A percentile compares a stretch with the other conserved stretches of the same genome.
Conservation (phyloP, 2,329 filamentous ascomycete species). For the Leptographium procerum region DNA sequence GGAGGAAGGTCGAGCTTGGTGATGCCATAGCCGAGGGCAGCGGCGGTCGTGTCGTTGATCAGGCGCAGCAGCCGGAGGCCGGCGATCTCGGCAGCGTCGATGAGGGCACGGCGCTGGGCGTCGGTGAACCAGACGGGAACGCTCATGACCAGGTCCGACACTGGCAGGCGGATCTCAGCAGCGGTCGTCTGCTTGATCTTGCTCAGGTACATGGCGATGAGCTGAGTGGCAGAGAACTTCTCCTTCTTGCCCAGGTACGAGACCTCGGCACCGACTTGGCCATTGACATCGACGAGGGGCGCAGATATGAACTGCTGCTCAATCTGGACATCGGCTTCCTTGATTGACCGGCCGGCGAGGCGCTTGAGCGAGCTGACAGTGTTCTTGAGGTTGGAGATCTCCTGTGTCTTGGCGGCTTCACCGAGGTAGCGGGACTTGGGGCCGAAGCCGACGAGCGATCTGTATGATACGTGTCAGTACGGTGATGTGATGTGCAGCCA, state of each 20-base stretch:
- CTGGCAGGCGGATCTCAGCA: slow-evolving; percentile 78
- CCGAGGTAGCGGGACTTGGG: slow-evolving; percentile 90
- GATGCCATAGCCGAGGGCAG: slow-evolving; percentile 92
- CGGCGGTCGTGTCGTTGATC: slow-evolving; percentile 96
- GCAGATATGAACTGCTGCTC: slow-evolving; percentile 89
- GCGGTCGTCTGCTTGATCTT: slow-evolving; percentile 86
- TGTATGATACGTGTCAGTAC: slow-evolving; percentile 23
- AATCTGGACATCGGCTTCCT: slow-evolving; percentile 83
- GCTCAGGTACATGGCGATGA: slow-evolving; percentile 89
- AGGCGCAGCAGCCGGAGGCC: slow-evolving; percentile 85
- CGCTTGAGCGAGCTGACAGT: slow-evolving; percentile 89
- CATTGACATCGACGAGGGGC: slow-evolving; percentile 76
- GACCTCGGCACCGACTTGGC: slow-evolving; percentile 91
- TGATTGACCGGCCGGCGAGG: slow-evolving; percentile 74
- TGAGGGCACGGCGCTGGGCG: slow-evolving; percentile 73
- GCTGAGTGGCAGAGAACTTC: slow-evolving; percentile 86
- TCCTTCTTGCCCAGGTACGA: slow-evolving; percentile 90
- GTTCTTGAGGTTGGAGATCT: slow-evolving; percentile 99
- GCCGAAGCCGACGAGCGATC: slow-evolving; percentile 88
- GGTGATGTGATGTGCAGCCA: no score
- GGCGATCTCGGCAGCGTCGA: slow-evolving; percentile 88
- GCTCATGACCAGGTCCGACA: slow-evolving; percentile 87
- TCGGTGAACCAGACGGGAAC: slow-evolving; percentile 97
- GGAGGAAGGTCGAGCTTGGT: slow-evolving; percentile 88
- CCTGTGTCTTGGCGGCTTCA: slow-evolving; percentile 93